A percentile compares a stretch with the other conserved stretches of the same genome.
Conservation (phyloP, 495 filamentous ascomycete species). For the Aspergillus sclerotiicarbonarius region DNA sequence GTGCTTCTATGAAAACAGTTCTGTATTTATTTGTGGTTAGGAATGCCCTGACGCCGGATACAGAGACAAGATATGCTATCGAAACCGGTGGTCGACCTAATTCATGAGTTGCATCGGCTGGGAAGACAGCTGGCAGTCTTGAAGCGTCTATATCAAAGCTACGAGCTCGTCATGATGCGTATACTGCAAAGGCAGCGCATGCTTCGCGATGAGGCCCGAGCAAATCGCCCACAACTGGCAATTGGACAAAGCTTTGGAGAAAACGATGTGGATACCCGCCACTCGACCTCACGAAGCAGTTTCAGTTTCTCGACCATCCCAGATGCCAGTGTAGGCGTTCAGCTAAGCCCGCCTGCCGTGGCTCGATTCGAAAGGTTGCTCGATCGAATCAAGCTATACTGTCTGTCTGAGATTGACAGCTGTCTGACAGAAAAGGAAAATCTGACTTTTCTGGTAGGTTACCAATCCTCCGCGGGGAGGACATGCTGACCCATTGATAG, state of each 20-base stretch:
- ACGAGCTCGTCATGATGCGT: conserved; percentile 73
- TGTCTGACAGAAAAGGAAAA: conserved; percentile 76
- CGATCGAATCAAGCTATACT: conserved; percentile 75
- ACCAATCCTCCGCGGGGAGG: neutral
- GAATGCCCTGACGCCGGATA: conserved; percentile 6
- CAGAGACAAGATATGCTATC: conserved; percentile 59
- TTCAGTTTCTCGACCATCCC: conserved; percentile 17
- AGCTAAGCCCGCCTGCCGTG: conserved; percentile 61
- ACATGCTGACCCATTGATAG: conserved; percentile 38
- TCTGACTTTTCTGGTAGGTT: conserved; percentile 63
- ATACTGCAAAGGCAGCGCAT: conserved; percentile 57
- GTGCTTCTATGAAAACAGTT: conserved; percentile 8
- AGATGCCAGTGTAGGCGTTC: conserved; percentile 50
- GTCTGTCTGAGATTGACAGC: conserved; percentile 76
- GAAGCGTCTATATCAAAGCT: conserved; percentile 76
- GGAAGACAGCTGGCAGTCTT: conserved; percentile 63
- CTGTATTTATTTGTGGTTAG: neutral
- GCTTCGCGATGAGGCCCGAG: conserved; percentile 37
- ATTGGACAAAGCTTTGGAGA: conserved; percentile 30
- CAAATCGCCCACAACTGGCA: conserved; percentile 20
- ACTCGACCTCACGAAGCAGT: conserved; percentile 28
- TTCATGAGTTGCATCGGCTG: conserved; percentile 71
- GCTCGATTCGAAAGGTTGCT: conserved; percentile 73
- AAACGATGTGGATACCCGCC: conserved; percentile 29
- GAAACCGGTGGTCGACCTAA: conserved; percentile 57